These are phyloP conservation scores for Raphanus sativus DNA, from an alignment of 345 rosid genomes.

Conservation along the genomic window DNA sequence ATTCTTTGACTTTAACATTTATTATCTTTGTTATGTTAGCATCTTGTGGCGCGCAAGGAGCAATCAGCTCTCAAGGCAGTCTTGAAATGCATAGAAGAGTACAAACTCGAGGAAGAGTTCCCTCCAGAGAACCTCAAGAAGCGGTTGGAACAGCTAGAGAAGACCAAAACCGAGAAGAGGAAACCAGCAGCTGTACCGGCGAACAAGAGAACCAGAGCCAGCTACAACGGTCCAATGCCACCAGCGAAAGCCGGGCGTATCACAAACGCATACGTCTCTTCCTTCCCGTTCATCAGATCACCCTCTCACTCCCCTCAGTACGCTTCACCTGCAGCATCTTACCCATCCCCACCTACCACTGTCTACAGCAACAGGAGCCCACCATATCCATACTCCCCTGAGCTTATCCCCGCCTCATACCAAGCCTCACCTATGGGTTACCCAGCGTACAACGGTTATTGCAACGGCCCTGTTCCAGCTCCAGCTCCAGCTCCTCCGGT, in stretches of 20 bases:
- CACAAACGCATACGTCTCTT: constrained; percentile 89
- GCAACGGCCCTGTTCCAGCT: constrained; percentile 31
- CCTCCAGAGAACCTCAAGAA: constrained; percentile 95
- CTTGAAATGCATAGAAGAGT: constrained; percentile 95
- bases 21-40: constrained; percentile 40
- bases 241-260: constrained; percentile 98
- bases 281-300: constrained; percentile 84
- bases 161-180: constrained; percentile 86
- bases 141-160: constrained; percentile 97
- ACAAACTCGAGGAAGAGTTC: constrained; percentile 79
- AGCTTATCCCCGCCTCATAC: constrained; percentile 33
- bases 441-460: constrained; percentile 38
- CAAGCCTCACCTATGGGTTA: constrained; percentile 40
- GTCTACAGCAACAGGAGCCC: constrained; percentile 45
- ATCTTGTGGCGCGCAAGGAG: constrained; percentile 83
- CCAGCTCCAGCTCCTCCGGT: constrained; percentile 40
- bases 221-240: constrained; percentile 94
- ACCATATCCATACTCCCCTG: constrained; percentile 38
- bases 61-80: constrained; percentile 92
- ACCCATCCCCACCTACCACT: constrained; percentile 57
- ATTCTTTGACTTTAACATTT: neutral
- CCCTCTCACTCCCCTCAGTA: constrained; percentile 85
- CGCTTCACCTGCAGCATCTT: constrained; percentile 52
- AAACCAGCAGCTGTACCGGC: constrained; percentile 82
- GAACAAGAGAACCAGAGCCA: constrained; percentile 87